phyloP scores from a whole-genome alignment of 257 asterid genomes.

The Cordia subcordata region DNA sequence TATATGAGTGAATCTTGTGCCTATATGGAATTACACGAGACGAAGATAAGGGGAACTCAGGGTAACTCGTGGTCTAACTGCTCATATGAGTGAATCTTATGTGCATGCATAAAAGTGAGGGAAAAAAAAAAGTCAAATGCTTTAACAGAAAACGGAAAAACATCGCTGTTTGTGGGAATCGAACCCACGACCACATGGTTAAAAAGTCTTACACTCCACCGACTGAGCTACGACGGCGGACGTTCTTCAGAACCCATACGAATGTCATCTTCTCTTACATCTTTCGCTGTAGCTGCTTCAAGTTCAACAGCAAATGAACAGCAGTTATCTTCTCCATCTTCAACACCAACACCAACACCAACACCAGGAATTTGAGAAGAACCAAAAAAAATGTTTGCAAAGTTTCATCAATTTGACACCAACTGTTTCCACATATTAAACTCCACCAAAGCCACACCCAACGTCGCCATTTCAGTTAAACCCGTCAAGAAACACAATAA shows the following conservation, averaged over 20 bases:
- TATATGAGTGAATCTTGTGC: no score
- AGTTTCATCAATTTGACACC: slow-evolving; percentile 54
- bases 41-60: no score
- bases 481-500: slow-evolving; percentile 30
- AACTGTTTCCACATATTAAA: slow-evolving; percentile 40
- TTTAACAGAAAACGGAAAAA: no score
- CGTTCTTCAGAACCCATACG: no score
- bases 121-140: no score
- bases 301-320: not conserved
- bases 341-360: not conserved
- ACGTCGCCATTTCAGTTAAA: slow-evolving; percentile 30
- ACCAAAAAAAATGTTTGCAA: slow-evolving; percentile 40
- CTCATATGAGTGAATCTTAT: no score
- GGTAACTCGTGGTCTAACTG: no score
- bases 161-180: slow-evolving; percentile 88
- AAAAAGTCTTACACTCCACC: slow-evolving; percentile 99
- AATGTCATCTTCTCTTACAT: not conserved
- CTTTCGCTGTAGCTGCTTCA: not conserved
- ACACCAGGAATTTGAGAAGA: no score
- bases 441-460: slow-evolving; percentile 35
- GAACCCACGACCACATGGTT: slow-evolving; percentile 99
- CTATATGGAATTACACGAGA: no score
- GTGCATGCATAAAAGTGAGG: no score
- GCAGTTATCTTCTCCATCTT: not conserved
- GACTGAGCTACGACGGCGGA: slow-evolving; percentile 67